A percentile compares a stretch with the other conserved stretches of the same genome.
phyloP scores from a whole-genome alignment of 371 early-diverging fungal genomes.

The Mortierella sp. region DNA sequence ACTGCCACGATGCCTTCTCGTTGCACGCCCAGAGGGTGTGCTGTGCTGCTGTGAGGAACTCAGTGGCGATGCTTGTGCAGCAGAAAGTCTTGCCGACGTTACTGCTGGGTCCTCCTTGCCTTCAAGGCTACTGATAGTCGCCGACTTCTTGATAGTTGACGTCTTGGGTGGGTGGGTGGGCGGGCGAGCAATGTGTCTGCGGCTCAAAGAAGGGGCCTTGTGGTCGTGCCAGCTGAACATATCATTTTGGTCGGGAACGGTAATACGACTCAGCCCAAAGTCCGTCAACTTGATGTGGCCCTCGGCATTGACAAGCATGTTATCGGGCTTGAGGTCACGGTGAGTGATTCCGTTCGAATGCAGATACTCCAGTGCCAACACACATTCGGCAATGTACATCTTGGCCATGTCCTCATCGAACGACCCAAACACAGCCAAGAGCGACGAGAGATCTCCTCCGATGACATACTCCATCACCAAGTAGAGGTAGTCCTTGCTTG shows the following conservation, averaged over 20 bases:
- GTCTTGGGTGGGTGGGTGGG: constrained; percentile 31
- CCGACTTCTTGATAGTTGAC: constrained; percentile 19
- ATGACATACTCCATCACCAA: constrained; percentile 98
- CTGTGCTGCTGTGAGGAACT: neutral
- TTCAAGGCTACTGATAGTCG: neutral
- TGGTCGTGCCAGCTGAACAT: constrained; percentile 46
- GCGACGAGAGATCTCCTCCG: constrained; percentile 95
- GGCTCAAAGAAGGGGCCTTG: constrained; percentile 31
- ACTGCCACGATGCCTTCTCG: constrained; percentile 55
- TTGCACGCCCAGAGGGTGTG: constrained; percentile 24
- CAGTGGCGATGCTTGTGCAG: constrained; percentile 8
- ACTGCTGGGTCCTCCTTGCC: neutral
- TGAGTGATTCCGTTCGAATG: constrained; percentile 84
- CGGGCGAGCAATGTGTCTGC: constrained; percentile 31
- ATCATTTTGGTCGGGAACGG: constrained; percentile 61
- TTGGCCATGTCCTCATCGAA: constrained; percentile 90
- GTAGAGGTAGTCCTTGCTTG: constrained; percentile 90
- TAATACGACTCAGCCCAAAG: constrained; percentile 91
- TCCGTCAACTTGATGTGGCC: constrained; percentile 95
- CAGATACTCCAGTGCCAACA: constrained; percentile 90
- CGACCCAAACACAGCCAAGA: constrained; percentile 80
- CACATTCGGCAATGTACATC: constrained; percentile 93
- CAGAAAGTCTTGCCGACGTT: neutral
- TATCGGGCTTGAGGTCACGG: constrained; percentile 91
- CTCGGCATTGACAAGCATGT: constrained; percentile 83